Conservation (phyloP, 2,329 filamentous ascomycete species). For the Xylariaceae sp. region DNA sequence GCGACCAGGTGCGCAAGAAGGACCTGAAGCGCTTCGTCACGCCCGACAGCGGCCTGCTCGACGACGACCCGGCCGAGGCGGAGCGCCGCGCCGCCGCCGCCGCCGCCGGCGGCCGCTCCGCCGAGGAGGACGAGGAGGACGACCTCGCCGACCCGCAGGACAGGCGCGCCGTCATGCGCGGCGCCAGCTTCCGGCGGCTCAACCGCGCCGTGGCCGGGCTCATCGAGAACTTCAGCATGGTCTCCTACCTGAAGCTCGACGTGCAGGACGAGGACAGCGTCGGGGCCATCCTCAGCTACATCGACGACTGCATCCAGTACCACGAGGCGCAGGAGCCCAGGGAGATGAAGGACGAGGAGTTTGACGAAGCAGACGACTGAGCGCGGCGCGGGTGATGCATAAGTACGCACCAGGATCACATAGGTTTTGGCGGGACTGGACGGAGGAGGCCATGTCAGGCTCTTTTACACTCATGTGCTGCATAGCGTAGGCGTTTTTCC, state of each 20-base stretch:
- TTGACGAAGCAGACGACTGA: slow-evolving; percentile 17
- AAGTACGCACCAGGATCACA: too few species aligned
- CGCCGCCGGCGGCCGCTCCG: slow-evolving; percentile 7
- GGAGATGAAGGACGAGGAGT: slow-evolving; percentile 26
- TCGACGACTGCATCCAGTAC: slow-evolving; percentile 41
- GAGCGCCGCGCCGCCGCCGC: slow-evolving; percentile 30
- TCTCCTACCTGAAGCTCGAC: slow-evolving; percentile 86
- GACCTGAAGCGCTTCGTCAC: slow-evolving; percentile 87
- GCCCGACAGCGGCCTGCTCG: slow-evolving; percentile 73
- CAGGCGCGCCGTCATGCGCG: slow-evolving; percentile 66
- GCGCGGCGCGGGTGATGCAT: too few species aligned
- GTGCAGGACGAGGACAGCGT: slow-evolving; percentile 90
- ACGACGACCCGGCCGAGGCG: slow-evolving; percentile 63
- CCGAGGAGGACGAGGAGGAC: slow-evolving; percentile 40
- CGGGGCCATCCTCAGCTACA: slow-evolving; percentile 51
- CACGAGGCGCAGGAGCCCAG: slow-evolving; percentile 28
- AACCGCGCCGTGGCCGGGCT: slow-evolving; percentile 84
- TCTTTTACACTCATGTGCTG: too few species aligned
- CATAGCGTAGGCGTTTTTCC: slow-evolving; percentile 1
- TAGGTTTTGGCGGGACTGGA: too few species aligned
- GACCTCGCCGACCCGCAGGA: slow-evolving; percentile 55
- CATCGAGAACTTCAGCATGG: slow-evolving; percentile 97
- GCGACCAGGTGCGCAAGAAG: slow-evolving; percentile 77
- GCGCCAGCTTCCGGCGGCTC: slow-evolving; percentile 71
- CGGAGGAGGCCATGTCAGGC: too few species aligned